These are phyloP conservation scores for Centaurea solstitialis DNA, from an alignment of 129 eudicot genomes.

Conservation along the genomic window DNA sequence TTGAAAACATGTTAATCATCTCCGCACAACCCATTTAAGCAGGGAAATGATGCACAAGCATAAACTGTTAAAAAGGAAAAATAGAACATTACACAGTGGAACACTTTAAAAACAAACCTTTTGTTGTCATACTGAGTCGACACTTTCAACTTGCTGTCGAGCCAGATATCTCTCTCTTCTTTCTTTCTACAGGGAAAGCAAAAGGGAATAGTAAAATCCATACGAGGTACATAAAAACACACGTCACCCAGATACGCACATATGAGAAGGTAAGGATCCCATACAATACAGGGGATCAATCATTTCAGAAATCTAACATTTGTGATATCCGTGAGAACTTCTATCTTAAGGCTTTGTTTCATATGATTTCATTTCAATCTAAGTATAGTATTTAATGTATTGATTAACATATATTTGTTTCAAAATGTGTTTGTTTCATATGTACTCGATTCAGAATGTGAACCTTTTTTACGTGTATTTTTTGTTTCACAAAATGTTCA, in stretches of 20 bases:
- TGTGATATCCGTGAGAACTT: too few relatives aligned
- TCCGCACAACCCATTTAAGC: background rate
- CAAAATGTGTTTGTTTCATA: too few relatives aligned
- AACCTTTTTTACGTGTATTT: too few relatives aligned
- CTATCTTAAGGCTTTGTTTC: too few relatives aligned
- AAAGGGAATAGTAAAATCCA: background rate
- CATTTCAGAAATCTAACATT: too few relatives aligned
- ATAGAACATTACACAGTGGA: background rate
- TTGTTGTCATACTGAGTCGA: conserved; percentile 49
- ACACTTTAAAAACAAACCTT: background rate
- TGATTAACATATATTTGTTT: too few relatives aligned
- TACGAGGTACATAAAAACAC: background rate
- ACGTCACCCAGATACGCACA: background rate
- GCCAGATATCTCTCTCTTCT: conserved; percentile 83
- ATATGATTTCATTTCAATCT: too few relatives aligned
- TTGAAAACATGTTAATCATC: background rate
- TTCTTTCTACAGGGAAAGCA: conserved; percentile 49
- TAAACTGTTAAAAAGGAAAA: background rate
- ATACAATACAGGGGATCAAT: too few relatives aligned
- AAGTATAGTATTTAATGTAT: too few relatives aligned
- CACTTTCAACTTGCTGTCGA: conserved; percentile 74
- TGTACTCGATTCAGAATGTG: too few relatives aligned
- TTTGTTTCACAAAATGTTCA: too few relatives aligned
- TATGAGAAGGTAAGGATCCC: background rate
- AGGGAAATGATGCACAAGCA: conserved; percentile 4